A percentile compares a stretch with the other conserved stretches of the same genome.
phyloP scores from a whole-genome alignment of 768 basidiomycete species.

The Amanita phalloides region DNA sequence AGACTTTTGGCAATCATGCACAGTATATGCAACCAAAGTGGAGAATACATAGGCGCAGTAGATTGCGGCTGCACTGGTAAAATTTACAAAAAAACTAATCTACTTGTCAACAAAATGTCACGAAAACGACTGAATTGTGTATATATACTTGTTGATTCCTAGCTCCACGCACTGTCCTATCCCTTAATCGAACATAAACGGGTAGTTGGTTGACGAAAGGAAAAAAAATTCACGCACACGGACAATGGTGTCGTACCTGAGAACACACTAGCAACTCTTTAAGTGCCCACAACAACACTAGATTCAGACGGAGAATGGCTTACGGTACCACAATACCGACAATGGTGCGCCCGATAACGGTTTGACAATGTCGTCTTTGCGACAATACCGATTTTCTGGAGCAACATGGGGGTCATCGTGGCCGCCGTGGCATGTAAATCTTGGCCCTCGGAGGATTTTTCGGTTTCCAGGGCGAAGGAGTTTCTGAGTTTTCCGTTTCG shows the following conservation, averaged over 20 bases:
- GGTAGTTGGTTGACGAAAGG: not conserved
- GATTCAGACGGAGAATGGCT: not conserved
- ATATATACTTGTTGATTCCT: conserved; percentile 61
- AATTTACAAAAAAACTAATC: conserved; percentile 76
- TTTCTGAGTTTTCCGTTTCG: not conserved
- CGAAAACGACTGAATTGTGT: not conserved
- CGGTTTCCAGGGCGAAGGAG: not conserved
- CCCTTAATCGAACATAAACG: conserved; percentile 30
- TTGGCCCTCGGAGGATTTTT: conserved; percentile 2
- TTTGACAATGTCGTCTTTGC: conserved; percentile 52
- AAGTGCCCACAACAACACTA: conserved; percentile 12
- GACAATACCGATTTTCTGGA: conserved; percentile 63
- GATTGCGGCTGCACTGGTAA: conserved; percentile 50
- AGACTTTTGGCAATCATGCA: conserved; percentile 18
- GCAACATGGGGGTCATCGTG: conserved; percentile 31
- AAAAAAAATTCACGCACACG: conserved; percentile 43
- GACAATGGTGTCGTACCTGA: conserved; percentile 89
- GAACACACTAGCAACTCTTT: conserved; percentile 45
- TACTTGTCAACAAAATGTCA: conserved; percentile 1
- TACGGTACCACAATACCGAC: conserved; percentile 73
- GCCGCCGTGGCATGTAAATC: conserved; percentile 21
- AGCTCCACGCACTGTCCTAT: conserved; percentile 89
- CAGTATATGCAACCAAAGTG: conserved; percentile 46
- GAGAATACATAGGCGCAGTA: conserved; percentile 55
- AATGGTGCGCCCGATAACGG: conserved; percentile 74